Percentiles rank a stretch among this genome's conserved stretches.
These are phyloP conservation scores for Geotrichum cucujoidarum DNA, from an alignment of 1,139 yeast genomes.

Conservation along the genomic window DNA sequence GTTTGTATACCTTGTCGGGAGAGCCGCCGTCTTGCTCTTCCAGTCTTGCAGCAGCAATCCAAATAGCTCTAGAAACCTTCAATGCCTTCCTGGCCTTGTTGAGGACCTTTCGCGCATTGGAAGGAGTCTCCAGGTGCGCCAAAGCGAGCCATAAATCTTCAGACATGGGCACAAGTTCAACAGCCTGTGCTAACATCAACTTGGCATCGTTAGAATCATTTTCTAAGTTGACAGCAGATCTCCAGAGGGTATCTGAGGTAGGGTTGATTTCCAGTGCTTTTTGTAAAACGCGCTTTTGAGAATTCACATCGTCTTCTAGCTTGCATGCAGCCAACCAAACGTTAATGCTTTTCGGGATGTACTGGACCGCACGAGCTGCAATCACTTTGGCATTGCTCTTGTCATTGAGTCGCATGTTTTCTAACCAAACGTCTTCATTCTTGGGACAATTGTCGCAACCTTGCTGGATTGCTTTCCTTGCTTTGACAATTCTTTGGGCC, in stretches of 20 bases:
- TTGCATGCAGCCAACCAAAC: constrained; percentile 72
- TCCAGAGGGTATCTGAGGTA: constrained; percentile 61
- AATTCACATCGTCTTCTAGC: constrained; percentile 52
- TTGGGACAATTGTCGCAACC: constrained; percentile 70
- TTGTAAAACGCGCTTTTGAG: constrained; percentile 55
- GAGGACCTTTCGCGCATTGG: constrained; percentile 51
- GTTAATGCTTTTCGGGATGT: constrained; percentile 50
- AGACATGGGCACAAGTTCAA: constrained; percentile 61
- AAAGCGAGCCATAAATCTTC: constrained; percentile 61
- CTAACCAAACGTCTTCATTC: constrained; percentile 78
- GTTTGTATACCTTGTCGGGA: constrained; percentile 43
- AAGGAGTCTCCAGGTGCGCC: constrained; percentile 44
- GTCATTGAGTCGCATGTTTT: constrained; percentile 61
- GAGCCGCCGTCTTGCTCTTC: constrained; percentile 54
- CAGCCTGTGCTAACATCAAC: constrained; percentile 60
- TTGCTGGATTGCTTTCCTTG: constrained; percentile 57
- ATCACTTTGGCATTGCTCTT: constrained; percentile 48
- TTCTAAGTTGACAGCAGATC: constrained; percentile 43
- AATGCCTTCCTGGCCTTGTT: constrained; percentile 53
- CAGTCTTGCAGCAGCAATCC: constrained; percentile 67
- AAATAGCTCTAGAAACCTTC: constrained; percentile 50
- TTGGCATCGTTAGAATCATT: constrained; percentile 45
- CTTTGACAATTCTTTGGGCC: constrained; percentile 52
- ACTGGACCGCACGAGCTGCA: constrained; percentile 61
- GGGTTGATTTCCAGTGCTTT: constrained; percentile 74